A percentile compares a stretch with the other conserved stretches of the same genome.
These are phyloP conservation scores for Rickenella mellea DNA, from an alignment of 768 basidiomycete genomes.

Conservation along the genomic window DNA sequence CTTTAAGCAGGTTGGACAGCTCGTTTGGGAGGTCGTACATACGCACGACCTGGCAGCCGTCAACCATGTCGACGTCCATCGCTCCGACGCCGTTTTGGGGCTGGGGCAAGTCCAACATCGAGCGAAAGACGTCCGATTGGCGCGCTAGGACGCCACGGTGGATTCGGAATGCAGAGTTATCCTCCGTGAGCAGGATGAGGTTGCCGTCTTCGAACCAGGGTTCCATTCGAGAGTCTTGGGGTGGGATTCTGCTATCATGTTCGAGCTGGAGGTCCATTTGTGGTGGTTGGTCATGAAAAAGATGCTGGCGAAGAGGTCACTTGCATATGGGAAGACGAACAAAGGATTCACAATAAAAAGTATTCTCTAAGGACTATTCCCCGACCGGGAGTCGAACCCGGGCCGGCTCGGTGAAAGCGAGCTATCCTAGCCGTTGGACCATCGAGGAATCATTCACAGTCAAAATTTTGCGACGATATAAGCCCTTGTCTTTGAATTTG, in stretches of 20 bases:
- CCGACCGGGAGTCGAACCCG: constrained; percentile 1
- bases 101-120: constrained; percentile 44
- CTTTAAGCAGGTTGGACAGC: constrained; percentile 39
- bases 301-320: too few relatives aligned
- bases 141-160: constrained; percentile 37
- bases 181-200: constrained; percentile 36
- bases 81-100: constrained; percentile 18
- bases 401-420: constrained; percentile 2
- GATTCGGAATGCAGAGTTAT: constrained; percentile 41
- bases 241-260: too few relatives aligned
- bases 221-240: constrained; percentile 22
- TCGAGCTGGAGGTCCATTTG: too few relatives aligned
- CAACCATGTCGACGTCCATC: constrained; percentile 23
- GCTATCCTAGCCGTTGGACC: constrained; percentile 2
- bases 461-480: neutral
- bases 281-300: too few relatives aligned
- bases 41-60: constrained; percentile 39
- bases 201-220: constrained; percentile 59
- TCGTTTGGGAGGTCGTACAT: constrained; percentile 46
- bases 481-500: neutral
- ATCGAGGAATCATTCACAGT: neutral
- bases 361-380: neutral
- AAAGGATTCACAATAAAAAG: neutral
- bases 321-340: neutral
- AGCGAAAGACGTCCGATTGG: constrained; percentile 47